Percentiles rank a stretch among this genome's conserved stretches.
phyloP scores from a whole-genome alignment of 768 basidiomycete species.

The Galerina marginata region DNA sequence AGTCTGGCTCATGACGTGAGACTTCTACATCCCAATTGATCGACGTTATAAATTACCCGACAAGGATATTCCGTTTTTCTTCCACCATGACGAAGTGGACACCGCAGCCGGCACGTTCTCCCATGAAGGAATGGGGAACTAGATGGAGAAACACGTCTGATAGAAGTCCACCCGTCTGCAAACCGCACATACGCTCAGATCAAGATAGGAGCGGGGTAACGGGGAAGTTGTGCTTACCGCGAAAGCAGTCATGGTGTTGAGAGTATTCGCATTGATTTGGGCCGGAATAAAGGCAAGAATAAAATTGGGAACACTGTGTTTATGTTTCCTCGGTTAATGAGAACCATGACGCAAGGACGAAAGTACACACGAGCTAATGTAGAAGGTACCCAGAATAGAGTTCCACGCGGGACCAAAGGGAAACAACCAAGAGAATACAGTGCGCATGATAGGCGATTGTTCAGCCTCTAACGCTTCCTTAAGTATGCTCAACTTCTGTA shows the following conservation, averaged over 20 bases:
- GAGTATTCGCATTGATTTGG: slow-evolving; percentile 80
- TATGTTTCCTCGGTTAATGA: slow-evolving; percentile 10
- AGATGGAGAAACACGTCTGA: slow-evolving; percentile 94
- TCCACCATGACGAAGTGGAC: slow-evolving; percentile 86
- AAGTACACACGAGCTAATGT: slow-evolving; percentile 88
- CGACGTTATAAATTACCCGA: slow-evolving; percentile 61
- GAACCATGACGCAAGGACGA: slow-evolving; percentile 9
- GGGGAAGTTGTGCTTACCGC: slow-evolving; percentile 58
- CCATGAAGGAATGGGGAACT: slow-evolving; percentile 91
- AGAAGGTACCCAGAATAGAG: slow-evolving; percentile 89
- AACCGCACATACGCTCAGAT: slow-evolving; percentile 5
- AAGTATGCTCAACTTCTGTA: slow-evolving; percentile 57
- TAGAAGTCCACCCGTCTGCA: slow-evolving; percentile 84
- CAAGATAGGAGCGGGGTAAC: slow-evolving; percentile 15
- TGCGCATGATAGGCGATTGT: slow-evolving; percentile 78
- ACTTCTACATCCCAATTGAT: background rate
- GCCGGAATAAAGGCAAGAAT: slow-evolving; percentile 94
- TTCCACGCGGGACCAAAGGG: slow-evolving; percentile 93
- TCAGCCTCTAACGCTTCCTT: slow-evolving; percentile 65
- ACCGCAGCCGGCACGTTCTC: slow-evolving; percentile 76
- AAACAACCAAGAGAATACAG: slow-evolving; percentile 81
- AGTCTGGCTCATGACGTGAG: slow-evolving; percentile 47
- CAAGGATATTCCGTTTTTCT: slow-evolving; percentile 88
- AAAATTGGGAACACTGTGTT: slow-evolving; percentile 83
- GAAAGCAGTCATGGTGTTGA: slow-evolving; percentile 95